phyloP scores from a whole-genome alignment of 192 early-diverging fungal genomes.

The Coemansia umbellata region DNA sequence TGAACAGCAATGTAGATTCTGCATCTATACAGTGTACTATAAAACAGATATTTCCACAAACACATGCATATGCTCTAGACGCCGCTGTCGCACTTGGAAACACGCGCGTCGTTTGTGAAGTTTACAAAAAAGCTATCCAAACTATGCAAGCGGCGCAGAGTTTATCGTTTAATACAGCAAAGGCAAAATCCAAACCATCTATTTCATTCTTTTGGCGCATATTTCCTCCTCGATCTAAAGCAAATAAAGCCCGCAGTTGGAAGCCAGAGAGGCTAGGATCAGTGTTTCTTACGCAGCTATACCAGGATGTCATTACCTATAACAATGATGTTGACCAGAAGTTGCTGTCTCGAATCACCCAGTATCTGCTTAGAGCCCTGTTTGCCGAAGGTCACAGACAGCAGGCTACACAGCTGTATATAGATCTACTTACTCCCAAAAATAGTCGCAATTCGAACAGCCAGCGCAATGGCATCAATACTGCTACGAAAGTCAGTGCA shows the following conservation, averaged over 20 bases:
- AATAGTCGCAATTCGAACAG: not conserved
- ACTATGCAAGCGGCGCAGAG: slow-evolving; percentile 3
- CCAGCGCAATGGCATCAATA: not conserved
- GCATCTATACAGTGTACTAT: not conserved
- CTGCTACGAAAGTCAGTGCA: not conserved
- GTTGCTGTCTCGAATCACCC: slow-evolving; percentile 13
- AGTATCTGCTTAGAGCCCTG: slow-evolving; percentile 25
- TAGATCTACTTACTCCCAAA: not conserved
- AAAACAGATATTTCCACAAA: slow-evolving; percentile 26
- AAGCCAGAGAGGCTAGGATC: slow-evolving; percentile 30
- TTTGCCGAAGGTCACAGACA: slow-evolving; percentile 16
- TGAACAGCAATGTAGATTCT: not conserved
- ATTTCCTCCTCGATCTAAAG: not conserved
- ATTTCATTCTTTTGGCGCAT: slow-evolving; percentile 15
- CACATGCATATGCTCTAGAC: slow-evolving; percentile 26
- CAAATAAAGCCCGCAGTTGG: slow-evolving; percentile 12
- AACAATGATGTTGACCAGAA: not conserved
- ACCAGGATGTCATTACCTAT: not conserved
- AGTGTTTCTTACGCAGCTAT: slow-evolving; percentile 11
- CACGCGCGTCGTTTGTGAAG: slow-evolving; percentile 6
- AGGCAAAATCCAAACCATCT: not conserved
- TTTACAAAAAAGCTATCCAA: slow-evolving; percentile 14
- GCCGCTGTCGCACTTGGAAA: slow-evolving; percentile 27
- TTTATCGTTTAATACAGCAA: not conserved
- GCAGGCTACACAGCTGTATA: slow-evolving; percentile 16